Evolutionary conservation across 768 basidiomycete genomes (phyloP).

Genomic region (Xerocomellus amylosporus): DNA sequence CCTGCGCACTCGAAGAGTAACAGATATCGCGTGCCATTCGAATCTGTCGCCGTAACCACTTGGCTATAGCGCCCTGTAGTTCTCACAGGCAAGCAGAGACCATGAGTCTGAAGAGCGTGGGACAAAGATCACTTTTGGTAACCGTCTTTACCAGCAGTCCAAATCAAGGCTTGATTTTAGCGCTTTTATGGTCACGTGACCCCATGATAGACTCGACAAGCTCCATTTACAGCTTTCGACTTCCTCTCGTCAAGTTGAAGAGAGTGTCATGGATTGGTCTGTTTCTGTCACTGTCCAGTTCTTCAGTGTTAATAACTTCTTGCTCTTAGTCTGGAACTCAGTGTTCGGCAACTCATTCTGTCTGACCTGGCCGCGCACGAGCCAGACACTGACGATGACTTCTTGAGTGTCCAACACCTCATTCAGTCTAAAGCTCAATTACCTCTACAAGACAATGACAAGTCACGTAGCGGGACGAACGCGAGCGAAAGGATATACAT

Average conservation of each 20-base stretch:
- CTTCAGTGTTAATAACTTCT: neutral
- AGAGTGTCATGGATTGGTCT: constrained; percentile 48
- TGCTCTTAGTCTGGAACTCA: constrained; percentile 62
- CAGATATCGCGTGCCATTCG: constrained; percentile 40
- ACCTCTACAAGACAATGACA: constrained; percentile 18
- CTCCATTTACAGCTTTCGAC: neutral
- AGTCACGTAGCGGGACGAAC: constrained; percentile 16
- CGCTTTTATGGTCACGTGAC: no score
- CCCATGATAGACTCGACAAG: neutral
- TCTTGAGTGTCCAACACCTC: constrained; percentile 49
- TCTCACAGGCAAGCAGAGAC: no score
- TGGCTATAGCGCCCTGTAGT: constrained; percentile 53
- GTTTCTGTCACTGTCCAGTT: constrained; percentile 9
- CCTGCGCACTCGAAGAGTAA: constrained; percentile 41
- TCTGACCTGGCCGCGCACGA: constrained; percentile 67
- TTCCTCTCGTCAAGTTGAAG: neutral
- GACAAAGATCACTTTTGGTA: constrained; percentile 6
- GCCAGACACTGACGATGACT: constrained; percentile 46
- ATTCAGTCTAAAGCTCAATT: constrained; percentile 63
- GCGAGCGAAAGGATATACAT: constrained; percentile 44
- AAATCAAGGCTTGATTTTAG: no score
- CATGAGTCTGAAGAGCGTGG: neutral
- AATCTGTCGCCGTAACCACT: constrained; percentile 80
- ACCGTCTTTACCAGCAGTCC: no score
- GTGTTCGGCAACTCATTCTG: constrained; percentile 72